Base-by-base conservation (phyloP, 257 asterid genomes). In the Nicotiana undulata region DNA sequence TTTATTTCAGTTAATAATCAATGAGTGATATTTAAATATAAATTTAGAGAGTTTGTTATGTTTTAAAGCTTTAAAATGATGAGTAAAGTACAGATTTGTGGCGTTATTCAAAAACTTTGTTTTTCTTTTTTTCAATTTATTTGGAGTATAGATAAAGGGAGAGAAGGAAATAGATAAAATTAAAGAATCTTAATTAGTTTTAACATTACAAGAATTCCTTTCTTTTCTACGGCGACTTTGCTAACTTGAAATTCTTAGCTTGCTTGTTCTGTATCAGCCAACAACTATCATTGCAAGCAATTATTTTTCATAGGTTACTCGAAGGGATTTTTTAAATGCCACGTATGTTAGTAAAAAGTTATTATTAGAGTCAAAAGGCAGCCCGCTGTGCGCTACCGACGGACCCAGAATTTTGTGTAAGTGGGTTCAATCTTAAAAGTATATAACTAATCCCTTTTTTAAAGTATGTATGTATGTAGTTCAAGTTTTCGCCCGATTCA, bases 111-210 rank as follows among this genome's bases (percentile, higher is more conserved):
- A 26, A 26, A 26, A 70, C 22, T 74, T 74, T 49, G 15, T 2
- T 22, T 74, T 49, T 26, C 26, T 32, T 51, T 2, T 2, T 4
- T 1, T 13, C 78, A 72, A 72, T 49, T 24, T 72, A 59, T 72
- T 72, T 49, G 79, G 44, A 74, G 49, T 74, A 74, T 37, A 74
- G 61, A 74, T 49, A 49, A 74, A 74, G 79, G 22, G 15, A 70
- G 46, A 5, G 0, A 44, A 70, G 11, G 59, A 37, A 70, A 44
- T 60, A 70, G 56, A 15, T 70, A 44, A 26, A 26, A 26, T 26
- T 26, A 26, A 29, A 44, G 22, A 46, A 22, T 44, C 17, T 20
- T 40, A 26, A 26, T 26, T 26, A 40, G 49, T 2, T 22, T 40
- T 20, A 11, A 70, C 16, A 44, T 34, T 34, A 4, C 61, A 24